These are phyloP conservation scores for Suhomyces atakaporum DNA, from an alignment of 1,139 yeast genomes.

Conservation along the genomic window DNA sequence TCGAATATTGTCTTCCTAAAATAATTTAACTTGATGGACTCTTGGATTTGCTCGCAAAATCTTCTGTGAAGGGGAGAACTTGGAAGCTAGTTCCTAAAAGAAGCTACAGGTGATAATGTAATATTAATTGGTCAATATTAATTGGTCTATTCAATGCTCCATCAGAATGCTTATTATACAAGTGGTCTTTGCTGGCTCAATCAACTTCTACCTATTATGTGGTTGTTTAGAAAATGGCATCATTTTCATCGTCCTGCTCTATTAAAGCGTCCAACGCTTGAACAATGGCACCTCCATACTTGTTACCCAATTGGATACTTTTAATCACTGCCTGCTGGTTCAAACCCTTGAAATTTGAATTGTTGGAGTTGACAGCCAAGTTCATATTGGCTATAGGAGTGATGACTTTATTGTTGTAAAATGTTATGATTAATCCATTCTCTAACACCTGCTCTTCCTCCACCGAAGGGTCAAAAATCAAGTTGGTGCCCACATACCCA, in stretches of 20 bases:
- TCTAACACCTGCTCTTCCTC: slow-evolving; percentile 88
- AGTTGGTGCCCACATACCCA: slow-evolving; percentile 69
- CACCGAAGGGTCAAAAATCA: slow-evolving; percentile 77
- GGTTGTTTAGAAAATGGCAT: slow-evolving; percentile 16
- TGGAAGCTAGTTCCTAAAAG: too few species aligned
- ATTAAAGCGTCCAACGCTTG: slow-evolving; percentile 43
- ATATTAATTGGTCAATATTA: too few species aligned
- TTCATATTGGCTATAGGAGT: slow-evolving; percentile 64
- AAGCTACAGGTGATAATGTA: too few species aligned
- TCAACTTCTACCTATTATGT: too few species aligned
- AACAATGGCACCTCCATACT: slow-evolving; percentile 38
- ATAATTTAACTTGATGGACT: too few species aligned
- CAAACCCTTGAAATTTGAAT: slow-evolving; percentile 45
- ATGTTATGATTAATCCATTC: slow-evolving; percentile 74
- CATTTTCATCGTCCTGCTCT: slow-evolving; percentile 41
- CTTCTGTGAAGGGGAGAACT: too few species aligned
- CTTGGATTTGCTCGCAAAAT: too few species aligned
- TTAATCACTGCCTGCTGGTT: slow-evolving; percentile 28
- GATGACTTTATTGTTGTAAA: slow-evolving; percentile 62
- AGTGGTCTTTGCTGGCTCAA: too few species aligned
- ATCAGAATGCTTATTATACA: slow-evolving; percentile 7
- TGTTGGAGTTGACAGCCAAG: slow-evolving; percentile 44
- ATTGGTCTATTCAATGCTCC: too few species aligned
- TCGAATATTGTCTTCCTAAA: too few species aligned
- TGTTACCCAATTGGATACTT: slow-evolving; percentile 33